Evolutionary conservation across 1,284 basidiomycete species (phyloP).

Genomic region (Bondarzewia mesenterica): DNA sequence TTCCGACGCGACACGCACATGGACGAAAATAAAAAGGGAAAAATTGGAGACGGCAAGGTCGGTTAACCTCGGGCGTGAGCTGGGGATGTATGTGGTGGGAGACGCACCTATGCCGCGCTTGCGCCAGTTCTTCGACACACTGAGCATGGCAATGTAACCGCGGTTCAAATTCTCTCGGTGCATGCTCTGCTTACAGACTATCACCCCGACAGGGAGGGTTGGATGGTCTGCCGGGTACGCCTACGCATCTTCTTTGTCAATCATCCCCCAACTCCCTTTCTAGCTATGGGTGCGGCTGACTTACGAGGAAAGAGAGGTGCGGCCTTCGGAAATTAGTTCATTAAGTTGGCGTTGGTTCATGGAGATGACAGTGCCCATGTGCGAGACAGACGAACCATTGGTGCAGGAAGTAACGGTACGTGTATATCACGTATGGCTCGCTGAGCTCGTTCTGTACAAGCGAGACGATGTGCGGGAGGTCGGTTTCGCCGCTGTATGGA

Average conservation of each 20-base stretch:
- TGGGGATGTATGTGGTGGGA: background rate
- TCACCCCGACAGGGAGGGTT: conserved; percentile 73
- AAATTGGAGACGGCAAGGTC: background rate
- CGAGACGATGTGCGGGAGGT: conserved; percentile 75
- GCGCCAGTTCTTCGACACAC: conserved; percentile 73
- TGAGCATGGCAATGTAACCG: conserved; percentile 98
- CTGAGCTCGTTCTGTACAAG: conserved; percentile 90
- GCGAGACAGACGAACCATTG: conserved; percentile 62
- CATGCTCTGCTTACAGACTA: conserved; percentile 92
- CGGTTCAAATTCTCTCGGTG: conserved; percentile 74
- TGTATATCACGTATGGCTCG: conserved; percentile 94
- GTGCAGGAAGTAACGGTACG: conserved; percentile 89
- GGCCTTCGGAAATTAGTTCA: conserved; percentile 53
- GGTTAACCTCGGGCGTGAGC: no score
- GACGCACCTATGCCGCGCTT: conserved; percentile 85
- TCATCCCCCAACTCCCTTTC: background rate
- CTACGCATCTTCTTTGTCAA: conserved; percentile 22
- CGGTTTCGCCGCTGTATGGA: conserved; percentile 68
- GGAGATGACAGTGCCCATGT: background rate
- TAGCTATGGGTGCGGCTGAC: conserved; percentile 16
- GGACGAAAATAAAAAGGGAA: background rate
- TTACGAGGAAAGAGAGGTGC: conserved; percentile 84
- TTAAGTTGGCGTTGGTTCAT: background rate
- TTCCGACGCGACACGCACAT: background rate
- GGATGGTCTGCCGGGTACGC: conserved; percentile 48